phyloP scores from a whole-genome alignment of 257 asterid genomes.

The Solanum gandarillasii region DNA sequence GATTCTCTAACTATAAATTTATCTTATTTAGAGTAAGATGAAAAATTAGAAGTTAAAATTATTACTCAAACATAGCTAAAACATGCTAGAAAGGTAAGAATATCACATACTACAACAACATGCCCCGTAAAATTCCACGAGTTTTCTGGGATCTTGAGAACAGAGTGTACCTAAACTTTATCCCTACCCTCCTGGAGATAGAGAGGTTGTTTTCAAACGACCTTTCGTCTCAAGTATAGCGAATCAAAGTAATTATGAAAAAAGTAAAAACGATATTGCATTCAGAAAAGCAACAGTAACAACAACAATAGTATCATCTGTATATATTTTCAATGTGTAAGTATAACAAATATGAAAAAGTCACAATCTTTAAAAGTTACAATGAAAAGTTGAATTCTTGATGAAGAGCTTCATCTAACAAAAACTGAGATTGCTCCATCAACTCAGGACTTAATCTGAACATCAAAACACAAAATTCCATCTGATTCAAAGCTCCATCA shows the following conservation, averaged over 20 bases:
- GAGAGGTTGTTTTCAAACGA: too few species aligned
- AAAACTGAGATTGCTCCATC: slow-evolving; percentile 36
- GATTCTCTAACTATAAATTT: background rate
- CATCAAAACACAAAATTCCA: slow-evolving; percentile 57
- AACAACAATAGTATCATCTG: background rate
- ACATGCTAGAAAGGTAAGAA: background rate
- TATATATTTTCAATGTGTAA: background rate
- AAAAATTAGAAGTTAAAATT: background rate
- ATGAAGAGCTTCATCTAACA: slow-evolving; percentile 32
- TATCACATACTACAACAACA: background rate
- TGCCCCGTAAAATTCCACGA: fast-evolving
- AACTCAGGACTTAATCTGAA: slow-evolving; percentile 47
- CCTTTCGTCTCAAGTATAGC: background rate
- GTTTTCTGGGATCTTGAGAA: background rate
- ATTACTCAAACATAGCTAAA: background rate
- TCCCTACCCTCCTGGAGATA: background rate
- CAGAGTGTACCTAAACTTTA: background rate
- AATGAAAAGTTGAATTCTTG: slow-evolving; percentile 12
- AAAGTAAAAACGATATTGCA: too few species aligned
- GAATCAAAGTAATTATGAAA: background rate
- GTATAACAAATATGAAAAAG: background rate
- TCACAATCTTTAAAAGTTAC: background rate
- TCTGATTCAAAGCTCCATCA: slow-evolving; percentile 47
- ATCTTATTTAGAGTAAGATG: background rate
- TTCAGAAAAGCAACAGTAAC: background rate